Evolutionary conservation across 2,329 filamentous ascomycete genomes (phyloP).

Genomic region (Nemania serpens): DNA sequence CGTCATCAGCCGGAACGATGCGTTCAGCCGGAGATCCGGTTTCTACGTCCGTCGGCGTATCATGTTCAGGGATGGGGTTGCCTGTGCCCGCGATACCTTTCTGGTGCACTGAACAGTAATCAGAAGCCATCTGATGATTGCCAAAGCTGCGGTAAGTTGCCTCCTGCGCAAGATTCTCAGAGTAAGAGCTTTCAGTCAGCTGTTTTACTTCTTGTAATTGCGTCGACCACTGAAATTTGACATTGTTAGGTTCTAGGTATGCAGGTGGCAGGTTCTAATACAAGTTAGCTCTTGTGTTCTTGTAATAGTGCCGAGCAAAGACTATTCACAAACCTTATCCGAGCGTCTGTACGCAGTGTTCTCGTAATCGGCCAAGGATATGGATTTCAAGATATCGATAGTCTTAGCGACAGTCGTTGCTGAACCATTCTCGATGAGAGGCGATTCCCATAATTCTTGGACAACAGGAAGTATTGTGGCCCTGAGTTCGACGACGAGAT

Average conservation of each 20-base stretch:
- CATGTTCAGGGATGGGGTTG: constrained; percentile 68
- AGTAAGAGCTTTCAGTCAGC: constrained; percentile 41
- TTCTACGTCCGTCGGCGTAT: constrained; percentile 45
- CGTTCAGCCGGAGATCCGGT: constrained; percentile 38
- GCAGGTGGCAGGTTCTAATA: constrained; percentile 36
- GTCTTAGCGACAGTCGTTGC: constrained; percentile 77
- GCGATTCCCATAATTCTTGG: constrained; percentile 81
- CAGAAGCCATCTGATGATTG: constrained; percentile 59
- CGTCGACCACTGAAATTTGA: constrained; percentile 53
- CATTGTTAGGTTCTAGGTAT: constrained; percentile 51
- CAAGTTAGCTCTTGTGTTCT: constrained; percentile 23
- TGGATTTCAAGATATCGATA: constrained; percentile 80
- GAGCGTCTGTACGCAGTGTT: constrained; percentile 63
- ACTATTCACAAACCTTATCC: constrained; percentile 57
- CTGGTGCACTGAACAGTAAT: constrained; percentile 74
- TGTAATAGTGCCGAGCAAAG: neutral
- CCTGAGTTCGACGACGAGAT: constrained; percentile 86
- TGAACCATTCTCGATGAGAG: constrained; percentile 79
- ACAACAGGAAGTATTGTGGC: constrained; percentile 78
- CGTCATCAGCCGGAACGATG: constrained; percentile 30
- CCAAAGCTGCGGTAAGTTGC: constrained; percentile 84
- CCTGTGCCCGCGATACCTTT: constrained; percentile 62
- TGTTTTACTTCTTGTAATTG: constrained; percentile 41
- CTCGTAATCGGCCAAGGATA: constrained; percentile 80
- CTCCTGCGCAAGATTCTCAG: constrained; percentile 70